Base-by-base conservation (phyloP, 805 yeast genomes). In the Lipomyces spencermartinsiae region DNA sequence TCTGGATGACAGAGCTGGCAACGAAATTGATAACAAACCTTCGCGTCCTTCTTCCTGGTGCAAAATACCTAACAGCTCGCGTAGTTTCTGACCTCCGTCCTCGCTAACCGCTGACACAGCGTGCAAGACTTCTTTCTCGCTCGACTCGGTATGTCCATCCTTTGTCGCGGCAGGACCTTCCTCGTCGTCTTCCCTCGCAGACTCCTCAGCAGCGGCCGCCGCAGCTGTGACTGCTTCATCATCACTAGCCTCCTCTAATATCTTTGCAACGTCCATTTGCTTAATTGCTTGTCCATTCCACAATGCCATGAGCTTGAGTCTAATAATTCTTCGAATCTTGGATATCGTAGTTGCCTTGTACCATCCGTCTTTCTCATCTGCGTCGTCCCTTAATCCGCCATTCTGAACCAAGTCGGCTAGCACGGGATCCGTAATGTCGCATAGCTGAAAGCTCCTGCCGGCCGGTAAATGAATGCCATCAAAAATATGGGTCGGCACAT, bases 361-460 rank as follows among this genome's bases (percentile, higher is more conserved):
- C 98, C 98, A 94, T 0, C 98, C 98, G 64, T 89, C 90, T 59
- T 85, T 84, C 66, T 84, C 85, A 67, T 87, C 88, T 29, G 86
- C 84, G 10, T 77, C 77, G 0, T 79, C 79, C 37, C 80, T 80
- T 1, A 85, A 66, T 9, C 76, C 78, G 19, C 83, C 78, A 10
- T 75, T 70, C 8, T 78, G 76, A 4, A 91, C 74, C 14, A 89
- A 73, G 2, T 76, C 75, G 12, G 74, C 73, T 9, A 93, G 81
- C 71, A 88, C 89, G 9, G 87, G 85, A 74, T 92, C 97, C 5
- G 83, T 77, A 4, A 95, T 81, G 75, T 94, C 93, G 35, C 93
- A 93, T 8, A 95, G 80, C 75, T 92, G 97, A 73, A 90, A 87
- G 68, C 89, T 85, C 9, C 91, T 85, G 5, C 91, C 85, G 64